phyloP scores from a whole-genome alignment of 345 rosid genomes.

The Iberis pinnata region DNA sequence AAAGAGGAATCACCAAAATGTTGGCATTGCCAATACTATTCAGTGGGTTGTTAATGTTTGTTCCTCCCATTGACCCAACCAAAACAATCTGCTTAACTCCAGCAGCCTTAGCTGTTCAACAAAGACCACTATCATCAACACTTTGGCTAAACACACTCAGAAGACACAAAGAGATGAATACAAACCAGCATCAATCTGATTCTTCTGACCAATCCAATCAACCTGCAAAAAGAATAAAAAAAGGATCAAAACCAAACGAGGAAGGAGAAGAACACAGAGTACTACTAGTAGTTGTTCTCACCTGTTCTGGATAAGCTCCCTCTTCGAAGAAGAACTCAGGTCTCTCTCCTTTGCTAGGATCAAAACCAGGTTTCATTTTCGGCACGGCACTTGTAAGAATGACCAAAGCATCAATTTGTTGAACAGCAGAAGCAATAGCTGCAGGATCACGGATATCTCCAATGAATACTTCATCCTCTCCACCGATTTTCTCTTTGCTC shows the following conservation, averaged over 20 bases:
- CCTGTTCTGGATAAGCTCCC: constrained; percentile 93
- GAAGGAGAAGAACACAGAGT: constrained; percentile 2
- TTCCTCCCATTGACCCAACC: constrained; percentile 99
- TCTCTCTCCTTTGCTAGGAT: constrained; percentile 74
- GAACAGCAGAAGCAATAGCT: constrained; percentile 51
- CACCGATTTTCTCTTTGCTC: constrained; percentile 78
- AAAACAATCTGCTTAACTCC: constrained; percentile 93
- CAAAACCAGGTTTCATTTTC: constrained; percentile 74
- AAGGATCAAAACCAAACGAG: constrained; percentile 17
- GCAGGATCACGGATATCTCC: constrained; percentile 65
- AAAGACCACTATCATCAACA: neutral
- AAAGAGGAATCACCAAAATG: constrained; percentile 53
- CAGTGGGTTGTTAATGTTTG: constrained; percentile 57
- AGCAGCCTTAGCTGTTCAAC: constrained; percentile 63
- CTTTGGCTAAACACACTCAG: neutral
- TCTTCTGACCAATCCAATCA: constrained; percentile 98
- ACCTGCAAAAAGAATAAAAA: constrained; percentile 40
- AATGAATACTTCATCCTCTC: constrained; percentile 60
- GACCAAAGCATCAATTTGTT: constrained; percentile 69
- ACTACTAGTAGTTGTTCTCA: constrained; percentile 10
- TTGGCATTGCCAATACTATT: constrained; percentile 91
- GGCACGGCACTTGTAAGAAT: constrained; percentile 93
- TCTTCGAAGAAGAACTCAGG: constrained; percentile 93
- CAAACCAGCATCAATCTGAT: constrained; percentile 89
- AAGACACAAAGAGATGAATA: constrained; percentile 3